phyloP scores from a whole-genome alignment of 2,329 filamentous ascomycete genomes.

The Colletotrichum abscissum region DNA sequence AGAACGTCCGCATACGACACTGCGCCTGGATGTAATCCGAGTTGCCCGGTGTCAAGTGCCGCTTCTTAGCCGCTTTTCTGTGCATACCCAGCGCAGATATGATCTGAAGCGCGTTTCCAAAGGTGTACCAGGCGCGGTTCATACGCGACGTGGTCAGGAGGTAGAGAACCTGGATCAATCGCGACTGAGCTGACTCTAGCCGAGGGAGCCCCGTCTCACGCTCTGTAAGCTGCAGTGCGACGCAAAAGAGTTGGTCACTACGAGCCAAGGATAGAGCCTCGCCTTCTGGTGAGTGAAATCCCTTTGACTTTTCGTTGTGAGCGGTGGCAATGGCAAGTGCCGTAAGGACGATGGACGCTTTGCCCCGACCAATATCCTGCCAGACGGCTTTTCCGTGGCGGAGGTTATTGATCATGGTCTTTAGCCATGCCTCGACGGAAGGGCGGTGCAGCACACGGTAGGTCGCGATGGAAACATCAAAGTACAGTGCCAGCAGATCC shows the following conservation, averaged over 20 bases:
- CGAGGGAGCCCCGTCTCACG: slow-evolving; percentile 41
- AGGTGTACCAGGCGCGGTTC: slow-evolving; percentile 71
- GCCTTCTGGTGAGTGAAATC: slow-evolving; percentile 38
- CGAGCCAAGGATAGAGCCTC: slow-evolving; percentile 41
- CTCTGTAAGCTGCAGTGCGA: slow-evolving; percentile 49
- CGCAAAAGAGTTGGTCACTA: slow-evolving; percentile 56
- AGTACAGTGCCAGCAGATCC: slow-evolving; percentile 62
- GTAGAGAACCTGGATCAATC: slow-evolving; percentile 68
- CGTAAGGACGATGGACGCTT: slow-evolving; percentile 59
- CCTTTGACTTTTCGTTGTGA: slow-evolving; percentile 53
- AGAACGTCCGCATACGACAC: slow-evolving; percentile 68
- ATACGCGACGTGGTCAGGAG: slow-evolving; percentile 68
- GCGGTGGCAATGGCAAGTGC: slow-evolving; percentile 60
- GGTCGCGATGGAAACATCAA: slow-evolving; percentile 70
- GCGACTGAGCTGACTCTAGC: slow-evolving; percentile 65
- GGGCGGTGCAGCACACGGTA: slow-evolving; percentile 68
- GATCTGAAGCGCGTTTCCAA: slow-evolving; percentile 67
- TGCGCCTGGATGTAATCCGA: slow-evolving; percentile 60
- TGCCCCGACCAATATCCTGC: slow-evolving; percentile 53
- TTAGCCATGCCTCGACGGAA: slow-evolving; percentile 61
- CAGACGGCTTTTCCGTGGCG: slow-evolving; percentile 49
- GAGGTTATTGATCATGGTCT: slow-evolving; percentile 51
- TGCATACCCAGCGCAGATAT: slow-evolving; percentile 56
- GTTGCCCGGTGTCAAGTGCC: slow-evolving; percentile 10
- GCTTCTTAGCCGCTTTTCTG: slow-evolving; percentile 48